These are phyloP conservation scores for Quercus phellos DNA, from an alignment of 331 rosid genomes.

Conservation along the genomic window DNA sequence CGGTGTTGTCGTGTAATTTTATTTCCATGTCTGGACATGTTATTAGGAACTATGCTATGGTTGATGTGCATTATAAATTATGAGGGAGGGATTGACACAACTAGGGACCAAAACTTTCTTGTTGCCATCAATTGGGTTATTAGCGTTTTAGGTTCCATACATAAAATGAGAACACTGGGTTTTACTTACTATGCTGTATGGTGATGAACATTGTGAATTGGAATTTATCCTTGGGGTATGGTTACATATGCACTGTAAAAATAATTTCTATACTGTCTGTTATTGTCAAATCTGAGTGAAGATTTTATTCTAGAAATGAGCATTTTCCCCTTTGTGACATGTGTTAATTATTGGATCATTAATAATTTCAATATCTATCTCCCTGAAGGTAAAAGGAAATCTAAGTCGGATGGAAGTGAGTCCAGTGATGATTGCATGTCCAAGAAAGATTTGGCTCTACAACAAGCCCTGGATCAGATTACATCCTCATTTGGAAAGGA, in stretches of 20 bases:
- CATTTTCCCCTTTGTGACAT: neutral
- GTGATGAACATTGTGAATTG: neutral
- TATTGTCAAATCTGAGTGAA: neutral
- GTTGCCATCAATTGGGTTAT: too few relatives aligned
- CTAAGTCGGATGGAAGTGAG: slow-evolving; percentile 74
- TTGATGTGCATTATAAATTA: too few relatives aligned
- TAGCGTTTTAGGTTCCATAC: too few relatives aligned
- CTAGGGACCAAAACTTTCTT: too few relatives aligned
- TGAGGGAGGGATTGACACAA: too few relatives aligned
- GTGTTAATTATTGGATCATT: neutral
- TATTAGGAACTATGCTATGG: neutral
- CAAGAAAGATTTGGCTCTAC: slow-evolving; percentile 78
- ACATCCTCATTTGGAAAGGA: slow-evolving; percentile 83
- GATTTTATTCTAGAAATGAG: neutral
- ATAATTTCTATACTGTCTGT: neutral
- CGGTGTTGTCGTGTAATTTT: neutral
- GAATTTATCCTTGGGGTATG: neutral
- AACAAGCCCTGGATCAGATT: slow-evolving; percentile 86
- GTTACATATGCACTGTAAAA: neutral
- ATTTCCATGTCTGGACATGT: neutral
- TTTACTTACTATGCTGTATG: neutral
- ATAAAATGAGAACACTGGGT: neutral
- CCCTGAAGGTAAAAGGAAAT: slow-evolving; percentile 55
- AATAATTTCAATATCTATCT: slow-evolving; percentile 11
- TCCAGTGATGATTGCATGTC: slow-evolving; percentile 62